Conservation (phyloP, 129 eudicot genomes). For the Sambucus nigra region DNA sequence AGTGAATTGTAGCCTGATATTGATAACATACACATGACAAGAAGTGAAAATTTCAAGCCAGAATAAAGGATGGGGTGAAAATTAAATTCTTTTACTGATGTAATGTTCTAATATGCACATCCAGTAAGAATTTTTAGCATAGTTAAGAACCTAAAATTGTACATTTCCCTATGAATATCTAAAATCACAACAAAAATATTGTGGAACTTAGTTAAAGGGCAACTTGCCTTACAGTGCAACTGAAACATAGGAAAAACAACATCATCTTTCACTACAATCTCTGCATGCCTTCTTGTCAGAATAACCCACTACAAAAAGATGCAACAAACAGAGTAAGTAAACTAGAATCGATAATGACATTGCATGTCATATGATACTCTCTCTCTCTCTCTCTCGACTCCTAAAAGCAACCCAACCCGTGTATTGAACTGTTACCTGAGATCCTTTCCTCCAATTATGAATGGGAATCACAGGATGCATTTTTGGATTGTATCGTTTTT, state of each 20-base stretch:
- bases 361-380: background rate
- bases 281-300: conserved; percentile 80
- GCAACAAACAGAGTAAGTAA: conserved; percentile 2
- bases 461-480: conserved; percentile 84
- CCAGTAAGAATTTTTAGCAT: background rate
- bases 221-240: conserved; percentile 79
- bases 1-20: no score
- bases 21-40: no score
- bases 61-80: no score
- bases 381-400: background rate
- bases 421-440: conserved; percentile 51
- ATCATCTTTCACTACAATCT: conserved; percentile 52
- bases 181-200: no score
- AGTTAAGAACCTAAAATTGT: background rate
- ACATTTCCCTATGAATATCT: no score
- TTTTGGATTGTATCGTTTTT: conserved; percentile 88
- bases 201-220: no score
- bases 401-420: no score
- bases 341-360: background rate
- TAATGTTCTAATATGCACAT: background rate
- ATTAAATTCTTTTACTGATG: no score
- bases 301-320: conserved; percentile 87
- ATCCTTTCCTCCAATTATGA: conserved; percentile 89
- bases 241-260: conserved; percentile 77
- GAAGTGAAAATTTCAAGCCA: no score